Evolutionary conservation across 768 basidiomycete genomes (phyloP).

Genomic region (Tremella mesenterica): DNA sequence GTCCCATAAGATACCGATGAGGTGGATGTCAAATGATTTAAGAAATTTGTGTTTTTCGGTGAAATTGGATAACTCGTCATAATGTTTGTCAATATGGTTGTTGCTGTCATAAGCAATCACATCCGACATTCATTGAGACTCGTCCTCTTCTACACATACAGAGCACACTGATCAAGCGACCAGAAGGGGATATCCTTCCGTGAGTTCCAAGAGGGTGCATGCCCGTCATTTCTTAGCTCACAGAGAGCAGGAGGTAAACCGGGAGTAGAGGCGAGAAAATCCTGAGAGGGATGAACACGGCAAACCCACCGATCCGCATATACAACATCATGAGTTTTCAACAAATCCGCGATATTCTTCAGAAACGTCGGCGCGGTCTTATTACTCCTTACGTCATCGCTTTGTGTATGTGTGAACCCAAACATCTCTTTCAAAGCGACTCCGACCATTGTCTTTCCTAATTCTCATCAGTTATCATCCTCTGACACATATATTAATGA

Average conservation of each 20-base stretch:
- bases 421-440: slow-evolving; percentile 73
- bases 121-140: background rate
- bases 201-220: too few relatives aligned
- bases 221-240: too few relatives aligned
- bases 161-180: too few relatives aligned
- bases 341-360: slow-evolving; percentile 56
- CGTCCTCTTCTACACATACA: too few relatives aligned
- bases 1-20: slow-evolving; percentile 75
- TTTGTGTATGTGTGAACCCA: slow-evolving; percentile 82
- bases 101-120: slow-evolving; percentile 52
- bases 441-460: slow-evolving; percentile 80
- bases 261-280: too few relatives aligned
- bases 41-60: slow-evolving; percentile 36
- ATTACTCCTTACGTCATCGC: slow-evolving; percentile 75
- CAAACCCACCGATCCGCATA: slow-evolving; percentile 83
- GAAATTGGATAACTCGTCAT: slow-evolving; percentile 58
- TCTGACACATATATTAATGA: background rate
- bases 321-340: slow-evolving; percentile 64
- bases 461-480: background rate
- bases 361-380: slow-evolving; percentile 63
- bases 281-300: too few relatives aligned
- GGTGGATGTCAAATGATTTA: slow-evolving; percentile 51
- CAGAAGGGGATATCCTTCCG: too few relatives aligned
- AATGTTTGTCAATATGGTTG: slow-evolving; percentile 77
- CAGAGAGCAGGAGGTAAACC: too few relatives aligned